Evolutionary conservation across 331 rosid genomes (phyloP).

Genomic region (Malus hybrid): DNA sequence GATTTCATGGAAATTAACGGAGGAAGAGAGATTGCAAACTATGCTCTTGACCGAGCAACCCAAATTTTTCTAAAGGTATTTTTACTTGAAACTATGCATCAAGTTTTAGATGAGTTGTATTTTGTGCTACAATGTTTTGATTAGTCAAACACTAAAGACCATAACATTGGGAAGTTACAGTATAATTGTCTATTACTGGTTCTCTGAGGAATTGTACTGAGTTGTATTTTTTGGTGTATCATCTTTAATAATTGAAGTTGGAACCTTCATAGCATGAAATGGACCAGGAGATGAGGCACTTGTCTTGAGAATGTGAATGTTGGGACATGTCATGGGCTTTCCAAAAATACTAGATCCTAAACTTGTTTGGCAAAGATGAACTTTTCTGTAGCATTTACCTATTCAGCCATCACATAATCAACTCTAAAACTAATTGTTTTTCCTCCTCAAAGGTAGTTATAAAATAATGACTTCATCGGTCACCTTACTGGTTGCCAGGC

Average conservation of each 20-base stretch:
- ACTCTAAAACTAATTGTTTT: not conserved
- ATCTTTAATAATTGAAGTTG: not conserved
- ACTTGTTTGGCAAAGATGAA: not conserved
- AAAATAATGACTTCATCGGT: not conserved
- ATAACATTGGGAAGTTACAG: not conserved
- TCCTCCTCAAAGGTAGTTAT: not conserved
- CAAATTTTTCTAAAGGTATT: slow-evolving; percentile 66
- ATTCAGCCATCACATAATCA: not conserved
- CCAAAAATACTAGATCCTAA: not conserved
- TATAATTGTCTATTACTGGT: not conserved
- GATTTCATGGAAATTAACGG: slow-evolving; percentile 86
- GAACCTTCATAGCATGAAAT: not conserved
- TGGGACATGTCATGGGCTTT: not conserved
- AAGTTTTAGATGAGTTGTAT: not conserved
- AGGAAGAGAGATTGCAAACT: slow-evolving; percentile 87
- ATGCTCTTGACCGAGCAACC: slow-evolving; percentile 80
- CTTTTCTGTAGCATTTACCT: not conserved
- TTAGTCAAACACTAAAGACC: not conserved
- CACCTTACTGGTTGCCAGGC: not conserved
- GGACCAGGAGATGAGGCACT: not conserved
- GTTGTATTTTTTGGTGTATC: not conserved
- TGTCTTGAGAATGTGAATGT: not conserved
- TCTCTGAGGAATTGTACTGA: not conserved
- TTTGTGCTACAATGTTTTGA: not conserved
- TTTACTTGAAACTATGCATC: slow-evolving; percentile 1